phyloP scores from a whole-genome alignment of 225 moss, liverwort and hornwort species.

The Bryum argenteum region DNA sequence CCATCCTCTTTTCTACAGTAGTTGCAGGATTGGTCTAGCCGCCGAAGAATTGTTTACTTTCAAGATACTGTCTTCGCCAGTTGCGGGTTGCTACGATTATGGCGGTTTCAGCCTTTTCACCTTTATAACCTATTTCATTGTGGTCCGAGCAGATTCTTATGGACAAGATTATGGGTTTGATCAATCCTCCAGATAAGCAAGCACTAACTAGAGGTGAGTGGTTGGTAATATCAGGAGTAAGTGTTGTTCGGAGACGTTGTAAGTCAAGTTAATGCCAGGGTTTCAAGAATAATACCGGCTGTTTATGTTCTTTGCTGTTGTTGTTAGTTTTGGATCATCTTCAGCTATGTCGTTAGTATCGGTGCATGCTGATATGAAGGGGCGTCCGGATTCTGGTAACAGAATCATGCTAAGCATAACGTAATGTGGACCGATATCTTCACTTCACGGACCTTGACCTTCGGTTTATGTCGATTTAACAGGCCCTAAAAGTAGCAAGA shows the following conservation, averaged over 20 bases:
- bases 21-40: background rate
- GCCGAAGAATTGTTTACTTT: background rate
- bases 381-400: background rate
- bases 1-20: too few relatives aligned
- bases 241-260: background rate
- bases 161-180: slow-evolving; percentile 99
- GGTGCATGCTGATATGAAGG: slow-evolving; percentile 1
- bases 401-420: background rate
- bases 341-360: background rate
- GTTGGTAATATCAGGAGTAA: slow-evolving; percentile 1
- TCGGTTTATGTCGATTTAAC: slow-evolving; percentile 17
- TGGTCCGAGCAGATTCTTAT: slow-evolving; percentile 74
- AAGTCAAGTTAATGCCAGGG: slow-evolving; percentile 9
- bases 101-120: background rate
- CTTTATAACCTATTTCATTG: slow-evolving; percentile 21
- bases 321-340: slow-evolving; percentile 5
- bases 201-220: slow-evolving; percentile 68
- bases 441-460: slow-evolving; percentile 10
- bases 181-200: slow-evolving; percentile 77
- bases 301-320: slow-evolving; percentile 2
- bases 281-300: slow-evolving; percentile 3
- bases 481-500: slow-evolving; percentile 72
- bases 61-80: background rate
- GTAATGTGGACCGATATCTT: background rate
- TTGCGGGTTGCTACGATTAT: slow-evolving; percentile 6